These are phyloP conservation scores for Kwoniella pini DNA, from an alignment of 768 basidiomycete species.

Conservation along the genomic window DNA sequence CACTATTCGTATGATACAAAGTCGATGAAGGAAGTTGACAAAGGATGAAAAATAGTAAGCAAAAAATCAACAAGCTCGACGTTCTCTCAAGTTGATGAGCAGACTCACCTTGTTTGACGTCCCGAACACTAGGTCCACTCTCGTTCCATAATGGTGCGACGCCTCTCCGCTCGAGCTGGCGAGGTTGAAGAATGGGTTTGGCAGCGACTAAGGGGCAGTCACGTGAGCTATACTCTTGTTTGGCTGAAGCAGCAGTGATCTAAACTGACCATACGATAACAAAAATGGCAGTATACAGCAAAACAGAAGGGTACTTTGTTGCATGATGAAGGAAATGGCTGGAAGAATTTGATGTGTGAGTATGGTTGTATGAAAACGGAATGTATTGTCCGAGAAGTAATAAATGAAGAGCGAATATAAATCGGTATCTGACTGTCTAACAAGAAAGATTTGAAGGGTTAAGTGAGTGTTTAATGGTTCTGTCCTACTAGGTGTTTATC, in stretches of 20 bases:
- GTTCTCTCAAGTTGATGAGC: too few relatives aligned
- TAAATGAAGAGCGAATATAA: too few relatives aligned
- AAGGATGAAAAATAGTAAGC: neutral
- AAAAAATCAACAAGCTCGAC: neutral
- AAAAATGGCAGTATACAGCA: neutral
- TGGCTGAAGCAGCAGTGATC: neutral
- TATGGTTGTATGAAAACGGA: too few relatives aligned
- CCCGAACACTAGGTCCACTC: constrained; percentile 19
- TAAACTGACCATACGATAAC: neutral
- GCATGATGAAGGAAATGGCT: constrained; percentile 4
- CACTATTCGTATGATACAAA: constrained; percentile 14
- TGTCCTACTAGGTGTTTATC: too few relatives aligned
- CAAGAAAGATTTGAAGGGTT: too few relatives aligned
- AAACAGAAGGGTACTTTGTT: neutral
- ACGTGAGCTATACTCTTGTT: neutral
- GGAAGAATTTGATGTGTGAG: too few relatives aligned
- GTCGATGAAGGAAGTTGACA: neutral
- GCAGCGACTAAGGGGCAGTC: neutral
- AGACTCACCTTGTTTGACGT: constrained; percentile 37
- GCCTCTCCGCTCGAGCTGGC: neutral
- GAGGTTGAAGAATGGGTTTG: neutral
- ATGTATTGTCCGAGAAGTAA: too few relatives aligned
- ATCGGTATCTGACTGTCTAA: too few relatives aligned
- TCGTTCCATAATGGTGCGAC: constrained; percentile 17
- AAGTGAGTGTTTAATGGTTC: too few relatives aligned